Conservation (phyloP, 129 eudicot species). For the Solidago caesia region DNA sequence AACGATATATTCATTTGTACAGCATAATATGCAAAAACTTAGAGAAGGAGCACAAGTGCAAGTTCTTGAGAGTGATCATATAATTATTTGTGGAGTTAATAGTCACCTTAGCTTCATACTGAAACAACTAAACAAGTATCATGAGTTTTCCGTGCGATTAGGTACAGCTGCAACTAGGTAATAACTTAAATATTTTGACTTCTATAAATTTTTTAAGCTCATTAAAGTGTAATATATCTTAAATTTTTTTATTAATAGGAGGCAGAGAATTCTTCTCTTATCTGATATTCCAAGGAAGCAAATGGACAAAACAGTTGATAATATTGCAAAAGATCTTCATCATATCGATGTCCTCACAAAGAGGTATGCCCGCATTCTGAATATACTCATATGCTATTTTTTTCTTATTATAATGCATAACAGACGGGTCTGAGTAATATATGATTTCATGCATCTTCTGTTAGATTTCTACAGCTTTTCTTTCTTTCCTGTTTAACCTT, state of each 20-base stretch:
- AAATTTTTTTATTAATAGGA: slow-evolving; percentile 43
- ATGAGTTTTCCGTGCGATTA: slow-evolving; percentile 86
- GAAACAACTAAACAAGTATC: slow-evolving; percentile 91
- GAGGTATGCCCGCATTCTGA: slow-evolving; percentile 41
- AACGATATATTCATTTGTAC: slow-evolving; percentile 32
- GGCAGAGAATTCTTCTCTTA: slow-evolving; percentile 92
- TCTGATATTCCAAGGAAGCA: slow-evolving; percentile 95
- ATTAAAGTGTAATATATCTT: slow-evolving; percentile 23
- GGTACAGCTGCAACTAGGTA: slow-evolving; percentile 98
- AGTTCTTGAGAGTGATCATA: slow-evolving; percentile 89
- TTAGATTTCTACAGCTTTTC: slow-evolving; percentile 2
- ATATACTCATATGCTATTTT: slow-evolving; percentile 1
- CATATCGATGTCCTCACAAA: slow-evolving; percentile 87
- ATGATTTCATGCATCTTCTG: background rate
- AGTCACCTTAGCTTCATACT: slow-evolving; percentile 81
- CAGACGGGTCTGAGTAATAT: background rate
- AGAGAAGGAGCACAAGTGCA: slow-evolving; percentile 98
- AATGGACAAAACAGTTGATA: slow-evolving; percentile 75
- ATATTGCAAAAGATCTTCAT: slow-evolving; percentile 75
- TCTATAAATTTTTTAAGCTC: background rate
- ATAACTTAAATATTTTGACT: slow-evolving; percentile 13
- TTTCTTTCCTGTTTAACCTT: slow-evolving; percentile 25
- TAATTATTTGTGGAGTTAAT: slow-evolving; percentile 91
- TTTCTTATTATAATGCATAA: slow-evolving; percentile 8
- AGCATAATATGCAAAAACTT: slow-evolving; percentile 89